Evolutionary conservation across 1,284 basidiomycete species (phyloP), one percentile per base, ranked within the genome.

Genomic region (Pyrrhoderma lamaoense): DNA sequence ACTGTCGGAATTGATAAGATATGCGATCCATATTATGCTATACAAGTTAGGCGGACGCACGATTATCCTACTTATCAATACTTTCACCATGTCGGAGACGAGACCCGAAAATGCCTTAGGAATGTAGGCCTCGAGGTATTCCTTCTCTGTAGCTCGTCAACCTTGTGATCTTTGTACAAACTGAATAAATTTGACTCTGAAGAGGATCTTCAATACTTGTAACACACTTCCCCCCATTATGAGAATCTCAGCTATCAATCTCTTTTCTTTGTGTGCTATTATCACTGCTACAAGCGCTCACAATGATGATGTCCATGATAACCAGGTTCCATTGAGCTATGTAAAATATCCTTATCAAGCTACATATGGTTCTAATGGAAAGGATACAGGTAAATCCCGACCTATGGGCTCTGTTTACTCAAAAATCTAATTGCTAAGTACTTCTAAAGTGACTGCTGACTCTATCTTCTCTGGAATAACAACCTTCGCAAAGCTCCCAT

Each of bases 401-500:
- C n/a, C n/a, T n/a, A n/a, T n/a, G n/a, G n/a, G n/a, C n/a, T n/a
- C n/a, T n/a, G n/a, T n/a, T n/a, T 21, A 50, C 16, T 13, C 35
- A 47, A 39, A 25, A 21, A 3, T 19, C 9, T 14, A 11, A 43
- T 49, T 52, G 39, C 47, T 42, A 49, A 3, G n/a, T 34, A 5
- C 3, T 9, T n/a, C 44, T 23, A 27, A 51, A 81, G 82, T 84
- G 23, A 85, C 80, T 35, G 81, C 81, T 8, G 75, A 86, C 60
- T 76, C 83, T 21, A 69, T 85, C 36, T 87, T 86, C 65, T 80
- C 82, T 51, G 84, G 84, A 2, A 85, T 87, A 40, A 77, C 82
- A 2, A 86, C 85, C 3, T 87, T 87, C 60, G 84, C 85, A 31
- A 85, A 72, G 64, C 70, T 87, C 25, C 84, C 85, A 34, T 87